phyloP scores from a whole-genome alignment of 768 basidiomycete species.

The Boletales sp. region DNA sequence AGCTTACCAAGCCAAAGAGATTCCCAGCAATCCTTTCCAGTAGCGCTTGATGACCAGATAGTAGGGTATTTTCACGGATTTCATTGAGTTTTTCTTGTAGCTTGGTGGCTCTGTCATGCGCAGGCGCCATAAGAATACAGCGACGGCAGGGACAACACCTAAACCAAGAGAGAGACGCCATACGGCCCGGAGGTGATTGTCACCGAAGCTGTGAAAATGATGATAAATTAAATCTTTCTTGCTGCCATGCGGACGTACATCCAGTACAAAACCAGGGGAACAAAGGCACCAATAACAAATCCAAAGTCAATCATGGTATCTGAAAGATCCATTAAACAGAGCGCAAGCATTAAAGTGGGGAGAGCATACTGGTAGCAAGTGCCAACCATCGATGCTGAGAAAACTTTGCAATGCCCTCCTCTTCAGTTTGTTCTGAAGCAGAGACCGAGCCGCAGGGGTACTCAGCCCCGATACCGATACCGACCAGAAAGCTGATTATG shows the following conservation, averaged over 20 bases:
- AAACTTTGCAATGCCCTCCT: slow-evolving; percentile 69
- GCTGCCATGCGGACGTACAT: slow-evolving; percentile 49
- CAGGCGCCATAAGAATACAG: slow-evolving; percentile 85
- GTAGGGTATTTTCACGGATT: slow-evolving; percentile 69
- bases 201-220: slow-evolving; percentile 53
- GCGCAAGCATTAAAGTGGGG: not conserved
- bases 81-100: slow-evolving; percentile 80
- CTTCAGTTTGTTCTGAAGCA: slow-evolving; percentile 87
- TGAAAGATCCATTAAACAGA: slow-evolving; percentile 21
- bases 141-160: slow-evolving; percentile 74
- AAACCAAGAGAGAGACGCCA: slow-evolving; percentile 88
- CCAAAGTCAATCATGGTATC: slow-evolving; percentile 86
- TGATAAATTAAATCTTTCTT: not conserved
- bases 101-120: slow-evolving; percentile 77
- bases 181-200: slow-evolving; percentile 76
- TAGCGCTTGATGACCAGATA: slow-evolving; percentile 75
- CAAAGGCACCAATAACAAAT: slow-evolving; percentile 76
- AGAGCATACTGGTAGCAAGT: slow-evolving; percentile 75
- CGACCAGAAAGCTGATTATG: slow-evolving; percentile 68
- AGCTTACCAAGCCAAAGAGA: slow-evolving; percentile 69
- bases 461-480: slow-evolving; percentile 85
- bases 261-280: slow-evolving; percentile 85
- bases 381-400: slow-evolving; percentile 86
- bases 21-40: slow-evolving; percentile 67
- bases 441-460: slow-evolving; percentile 91